Conservation (phyloP, 2,329 filamentous ascomycete species). For the Fusarium sarcochroum region DNA sequence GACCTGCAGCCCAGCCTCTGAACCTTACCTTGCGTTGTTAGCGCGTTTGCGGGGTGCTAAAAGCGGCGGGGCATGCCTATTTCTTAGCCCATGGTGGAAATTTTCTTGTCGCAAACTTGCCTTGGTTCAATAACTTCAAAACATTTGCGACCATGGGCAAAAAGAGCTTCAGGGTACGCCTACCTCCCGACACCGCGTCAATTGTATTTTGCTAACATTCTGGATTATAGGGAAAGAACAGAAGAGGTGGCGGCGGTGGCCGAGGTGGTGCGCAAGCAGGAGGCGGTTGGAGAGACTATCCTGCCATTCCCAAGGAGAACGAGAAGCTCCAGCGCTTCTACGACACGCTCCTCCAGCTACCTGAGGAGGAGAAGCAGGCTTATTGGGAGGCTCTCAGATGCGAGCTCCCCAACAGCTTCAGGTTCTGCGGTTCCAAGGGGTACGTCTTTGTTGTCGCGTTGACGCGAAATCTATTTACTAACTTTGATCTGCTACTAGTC, state of each 20-base stretch:
- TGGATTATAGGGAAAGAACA: conserved; percentile 53
- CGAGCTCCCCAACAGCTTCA: conserved; percentile 96
- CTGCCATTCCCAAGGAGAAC: conserved; percentile 78
- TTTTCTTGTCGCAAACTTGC: conserved; percentile 47
- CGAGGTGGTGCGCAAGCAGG: conserved; percentile 48
- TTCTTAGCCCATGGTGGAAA: conserved; percentile 36
- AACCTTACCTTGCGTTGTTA: conserved; percentile 38
- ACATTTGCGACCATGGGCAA: conserved; percentile 55
- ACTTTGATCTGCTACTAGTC: conserved; percentile 62
- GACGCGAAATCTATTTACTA: conserved; percentile 31
- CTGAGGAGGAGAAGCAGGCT: conserved; percentile 80
- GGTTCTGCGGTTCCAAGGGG: conserved; percentile 96
- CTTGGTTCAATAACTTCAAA: conserved; percentile 35
- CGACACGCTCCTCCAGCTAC: conserved; percentile 80
- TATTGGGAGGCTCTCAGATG: conserved; percentile 89
- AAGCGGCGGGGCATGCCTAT: conserved; percentile 42
- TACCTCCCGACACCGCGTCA: conserved; percentile 2
- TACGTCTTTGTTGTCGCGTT: conserved; percentile 54
- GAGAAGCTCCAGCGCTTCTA: conserved; percentile 90
- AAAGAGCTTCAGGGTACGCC: conserved; percentile 54
- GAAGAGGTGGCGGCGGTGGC: conserved; percentile 55
- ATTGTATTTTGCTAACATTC: conserved; percentile 40
- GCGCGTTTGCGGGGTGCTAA: conserved; percentile 41
- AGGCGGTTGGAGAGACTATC: conserved; percentile 55
- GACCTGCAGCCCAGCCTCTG: conserved; percentile 21